Percentiles rank a stretch among this genome's conserved stretches.
phyloP scores from a whole-genome alignment of 2,329 filamentous ascomycete genomes.

The Ophiobolus disseminans region DNA sequence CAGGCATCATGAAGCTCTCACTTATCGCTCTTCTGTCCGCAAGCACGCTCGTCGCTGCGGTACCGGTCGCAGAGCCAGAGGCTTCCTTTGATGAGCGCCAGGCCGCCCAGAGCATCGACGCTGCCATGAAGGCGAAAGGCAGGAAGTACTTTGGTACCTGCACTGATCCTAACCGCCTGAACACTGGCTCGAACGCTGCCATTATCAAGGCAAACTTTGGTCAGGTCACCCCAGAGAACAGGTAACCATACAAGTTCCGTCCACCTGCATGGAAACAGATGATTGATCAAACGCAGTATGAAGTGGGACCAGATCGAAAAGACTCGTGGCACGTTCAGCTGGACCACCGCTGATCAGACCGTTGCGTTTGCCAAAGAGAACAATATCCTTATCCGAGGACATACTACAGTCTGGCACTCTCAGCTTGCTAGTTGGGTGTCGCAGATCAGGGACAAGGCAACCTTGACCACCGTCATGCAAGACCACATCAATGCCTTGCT shows the following conservation, averaged over 20 bases:
- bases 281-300: conserved; percentile 56
- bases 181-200: conserved; percentile 58
- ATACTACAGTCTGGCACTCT: conserved; percentile 71
- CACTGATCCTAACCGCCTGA: conserved; percentile 64
- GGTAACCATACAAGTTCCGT: conserved; percentile 18
- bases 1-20: conserved; percentile 41
- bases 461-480: conserved; percentile 65
- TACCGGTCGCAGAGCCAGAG: conserved; percentile 41
- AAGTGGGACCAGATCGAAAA: conserved; percentile 70
- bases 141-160: conserved; percentile 71
- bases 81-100: conserved; percentile 37
- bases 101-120: conserved; percentile 59
- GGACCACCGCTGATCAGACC: conserved; percentile 64
- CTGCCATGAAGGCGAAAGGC: conserved; percentile 66
- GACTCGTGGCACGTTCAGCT: conserved; percentile 54
- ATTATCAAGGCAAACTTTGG: conserved; percentile 70
- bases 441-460: conserved; percentile 60
- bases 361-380: conserved; percentile 65
- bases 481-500: conserved; percentile 67
- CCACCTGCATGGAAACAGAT: neutral
- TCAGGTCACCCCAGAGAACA: conserved; percentile 71
- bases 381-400: conserved; percentile 67
- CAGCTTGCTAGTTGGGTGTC: conserved; percentile 64
- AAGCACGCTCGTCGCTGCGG: conserved; percentile 36
- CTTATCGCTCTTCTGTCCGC: conserved; percentile 37